phyloP scores from a whole-genome alignment of 148 eudicot species.

The Silene uniflora region DNA sequence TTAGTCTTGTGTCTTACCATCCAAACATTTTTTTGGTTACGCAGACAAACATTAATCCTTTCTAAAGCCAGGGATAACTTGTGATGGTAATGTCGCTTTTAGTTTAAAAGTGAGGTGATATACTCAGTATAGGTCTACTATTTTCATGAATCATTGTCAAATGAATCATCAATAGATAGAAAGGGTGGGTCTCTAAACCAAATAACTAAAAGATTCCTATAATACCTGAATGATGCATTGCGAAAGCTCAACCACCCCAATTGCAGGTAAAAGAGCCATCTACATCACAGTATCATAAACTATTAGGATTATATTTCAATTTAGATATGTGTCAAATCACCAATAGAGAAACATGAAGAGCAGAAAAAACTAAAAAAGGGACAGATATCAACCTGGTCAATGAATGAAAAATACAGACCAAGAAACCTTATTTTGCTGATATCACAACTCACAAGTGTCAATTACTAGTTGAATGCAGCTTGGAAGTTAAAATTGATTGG shows the following conservation, averaged over 20 bases:
- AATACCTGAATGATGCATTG: conserved; percentile 82
- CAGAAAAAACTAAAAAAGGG: neutral
- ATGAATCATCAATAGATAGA: no score
- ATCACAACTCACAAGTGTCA: conserved; percentile 12
- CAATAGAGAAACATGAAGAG: neutral
- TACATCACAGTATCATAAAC: conserved; percentile 29
- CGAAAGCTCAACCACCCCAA: conserved; percentile 92
- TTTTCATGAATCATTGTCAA: no score
- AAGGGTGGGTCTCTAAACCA: no score
- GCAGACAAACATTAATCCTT: no score
- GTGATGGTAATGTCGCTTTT: no score
- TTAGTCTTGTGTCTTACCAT: no score
- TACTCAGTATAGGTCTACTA: no score
- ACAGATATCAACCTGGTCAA: neutral
- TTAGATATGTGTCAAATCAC: neutral
- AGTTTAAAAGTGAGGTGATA: no score
- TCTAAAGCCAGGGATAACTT: no score
- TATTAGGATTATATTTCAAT: neutral
- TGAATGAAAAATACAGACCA: neutral
- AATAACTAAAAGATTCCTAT: no score
- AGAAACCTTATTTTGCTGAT: neutral
- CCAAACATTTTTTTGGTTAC: no score
- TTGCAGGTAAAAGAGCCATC: conserved; percentile 90
- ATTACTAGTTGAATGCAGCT: neutral
- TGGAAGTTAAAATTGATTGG: neutral